phyloP scores from a whole-genome alignment of 1,284 basidiomycete species.

The Trichosporon coremiiforme region DNA sequence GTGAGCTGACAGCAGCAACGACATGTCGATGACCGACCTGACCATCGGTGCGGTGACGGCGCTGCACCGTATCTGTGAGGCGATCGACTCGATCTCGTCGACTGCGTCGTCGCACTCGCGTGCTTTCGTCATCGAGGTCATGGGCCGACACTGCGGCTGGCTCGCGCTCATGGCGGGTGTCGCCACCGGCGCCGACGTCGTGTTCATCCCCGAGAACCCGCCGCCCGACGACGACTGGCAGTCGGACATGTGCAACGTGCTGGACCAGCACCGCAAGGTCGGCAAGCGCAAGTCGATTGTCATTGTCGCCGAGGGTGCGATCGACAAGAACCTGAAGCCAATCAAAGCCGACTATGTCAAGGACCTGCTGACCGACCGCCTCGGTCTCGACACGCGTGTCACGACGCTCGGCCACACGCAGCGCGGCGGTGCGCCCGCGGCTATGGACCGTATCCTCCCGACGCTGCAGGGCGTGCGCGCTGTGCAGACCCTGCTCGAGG shows the following conservation, averaged over 20 bases:
- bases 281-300: slow-evolving; percentile 99
- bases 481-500: slow-evolving; percentile 83
- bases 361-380: slow-evolving; percentile 77
- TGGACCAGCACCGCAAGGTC: slow-evolving; percentile 83
- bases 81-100: slow-evolving; percentile 96
- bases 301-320: slow-evolving; percentile 94
- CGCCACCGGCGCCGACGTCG: slow-evolving; percentile 91
- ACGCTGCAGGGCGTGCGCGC: slow-evolving; percentile 94
- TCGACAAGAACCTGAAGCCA: slow-evolving; percentile 81
- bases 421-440: slow-evolving; percentile 89
- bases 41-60: slow-evolving; percentile 97
- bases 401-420: slow-evolving; percentile 99
- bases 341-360: slow-evolving; percentile 91
- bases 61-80: slow-evolving; percentile 92
- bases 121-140: slow-evolving; percentile 98
- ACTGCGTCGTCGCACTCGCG: slow-evolving; percentile 94
- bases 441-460: slow-evolving; percentile 90
- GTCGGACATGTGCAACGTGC: slow-evolving; percentile 82
- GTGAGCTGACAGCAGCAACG: slow-evolving; percentile 63
- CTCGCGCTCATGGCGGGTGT: slow-evolving; percentile 90
- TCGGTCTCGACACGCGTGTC: slow-evolving; percentile 92
- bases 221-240: slow-evolving; percentile 81
- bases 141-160: slow-evolving; percentile 99
- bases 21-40: slow-evolving; percentile 96
- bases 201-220: slow-evolving; percentile 94